Evolutionary conservation across 2,329 filamentous ascomycete genomes (phyloP).

Genomic region (Fusarium verrucosum): DNA sequence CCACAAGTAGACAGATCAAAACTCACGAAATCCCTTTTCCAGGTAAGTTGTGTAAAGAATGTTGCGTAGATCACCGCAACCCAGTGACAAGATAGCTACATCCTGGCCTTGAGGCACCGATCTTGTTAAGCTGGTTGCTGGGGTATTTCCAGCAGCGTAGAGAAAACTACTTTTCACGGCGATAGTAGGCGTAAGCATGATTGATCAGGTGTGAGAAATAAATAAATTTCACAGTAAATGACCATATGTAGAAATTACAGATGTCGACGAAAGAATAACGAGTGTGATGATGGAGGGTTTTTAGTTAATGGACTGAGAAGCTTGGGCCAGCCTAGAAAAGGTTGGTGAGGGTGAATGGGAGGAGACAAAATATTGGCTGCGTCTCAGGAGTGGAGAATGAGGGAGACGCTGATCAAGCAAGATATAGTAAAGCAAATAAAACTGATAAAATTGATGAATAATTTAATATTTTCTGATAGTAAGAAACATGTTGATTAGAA

Average conservation of each 20-base stretch:
- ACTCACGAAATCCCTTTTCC: slow-evolving; percentile 52
- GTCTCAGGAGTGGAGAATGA: slow-evolving; percentile 13
- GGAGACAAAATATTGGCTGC: slow-evolving; percentile 2
- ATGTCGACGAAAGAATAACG: not conserved
- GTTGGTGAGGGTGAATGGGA: too few relatives aligned
- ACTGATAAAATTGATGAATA: too few relatives aligned
- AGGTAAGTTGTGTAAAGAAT: slow-evolving; percentile 63
- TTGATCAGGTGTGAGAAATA: slow-evolving; percentile 1
- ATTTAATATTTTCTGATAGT: too few relatives aligned
- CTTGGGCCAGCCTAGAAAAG: too few relatives aligned
- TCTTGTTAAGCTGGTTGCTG: slow-evolving; percentile 60
- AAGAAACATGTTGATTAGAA: too few relatives aligned
- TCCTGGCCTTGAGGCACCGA: slow-evolving; percentile 59
- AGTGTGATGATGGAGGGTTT: not conserved
- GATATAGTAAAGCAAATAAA: not conserved
- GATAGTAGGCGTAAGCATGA: slow-evolving; percentile 52
- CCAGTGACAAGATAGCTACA: slow-evolving; percentile 62
- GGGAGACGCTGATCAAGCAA: slow-evolving; percentile 4
- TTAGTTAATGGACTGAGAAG: not conserved
- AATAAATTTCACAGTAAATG: not conserved
- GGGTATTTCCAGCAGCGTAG: slow-evolving; percentile 64
- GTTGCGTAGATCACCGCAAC: slow-evolving; percentile 65
- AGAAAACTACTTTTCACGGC: slow-evolving; percentile 48
- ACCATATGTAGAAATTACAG: not conserved
- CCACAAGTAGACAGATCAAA: not conserved